phyloP scores from a whole-genome alignment of 1,284 basidiomycete species.

The Peniophora sp. region DNA sequence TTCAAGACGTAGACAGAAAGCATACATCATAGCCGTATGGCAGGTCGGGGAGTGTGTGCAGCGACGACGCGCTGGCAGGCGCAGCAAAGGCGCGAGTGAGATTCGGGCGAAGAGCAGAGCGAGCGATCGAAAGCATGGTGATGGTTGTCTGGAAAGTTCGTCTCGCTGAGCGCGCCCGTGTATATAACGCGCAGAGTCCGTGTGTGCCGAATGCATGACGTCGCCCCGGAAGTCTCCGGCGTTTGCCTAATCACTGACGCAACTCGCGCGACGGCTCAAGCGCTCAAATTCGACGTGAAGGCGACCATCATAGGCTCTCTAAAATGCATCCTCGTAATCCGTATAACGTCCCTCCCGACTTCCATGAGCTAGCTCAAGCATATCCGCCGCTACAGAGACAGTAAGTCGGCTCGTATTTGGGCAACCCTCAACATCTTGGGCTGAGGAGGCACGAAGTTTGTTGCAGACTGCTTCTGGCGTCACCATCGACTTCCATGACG shows the following conservation, averaged over 20 bases:
- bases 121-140: conserved; percentile 42
- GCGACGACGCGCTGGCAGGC: conserved; percentile 1
- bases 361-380: conserved; percentile 46
- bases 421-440: neutral
- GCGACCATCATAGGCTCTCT: neutral
- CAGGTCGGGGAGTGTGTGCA: conserved; percentile 6
- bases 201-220: no score
- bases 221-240: no score
- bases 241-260: no score
- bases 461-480: conserved; percentile 24
- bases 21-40: conserved; percentile 67
- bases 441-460: conserved; percentile 19
- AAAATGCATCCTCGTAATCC: conserved; percentile 60
- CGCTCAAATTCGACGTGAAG: no score
- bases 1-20: neutral
- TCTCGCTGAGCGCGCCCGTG: no score
- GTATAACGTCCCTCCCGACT: conserved; percentile 56
- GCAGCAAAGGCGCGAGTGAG: conserved; percentile 14
- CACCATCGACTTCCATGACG: conserved; percentile 69
- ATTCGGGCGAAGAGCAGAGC: conserved; percentile 30
- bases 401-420: conserved; percentile 35
- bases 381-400: conserved; percentile 54
- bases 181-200: no score
- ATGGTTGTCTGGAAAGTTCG: conserved; percentile 1
- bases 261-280: no score